Evolutionary conservation across 371 early-diverging fungal genomes (phyloP).

Genomic region (Capillidium heterosporum): DNA sequence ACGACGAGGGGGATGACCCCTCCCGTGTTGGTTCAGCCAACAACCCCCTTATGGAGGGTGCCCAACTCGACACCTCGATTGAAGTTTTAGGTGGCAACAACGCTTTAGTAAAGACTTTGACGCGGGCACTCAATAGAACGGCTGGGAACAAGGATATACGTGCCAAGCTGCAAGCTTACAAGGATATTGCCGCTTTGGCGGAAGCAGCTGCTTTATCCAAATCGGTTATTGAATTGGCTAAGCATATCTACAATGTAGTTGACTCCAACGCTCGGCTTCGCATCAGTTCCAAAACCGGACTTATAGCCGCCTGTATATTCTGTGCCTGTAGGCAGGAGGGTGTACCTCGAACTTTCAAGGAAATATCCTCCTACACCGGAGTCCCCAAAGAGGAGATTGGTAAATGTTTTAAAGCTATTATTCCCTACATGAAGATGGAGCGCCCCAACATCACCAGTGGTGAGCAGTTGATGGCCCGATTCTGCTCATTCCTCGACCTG

Average conservation of each 20-base stretch:
- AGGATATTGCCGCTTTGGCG: slow-evolving; percentile 81
- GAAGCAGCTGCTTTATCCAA: slow-evolving; percentile 78
- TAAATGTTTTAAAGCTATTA: too few relatives aligned
- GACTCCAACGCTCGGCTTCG: slow-evolving; percentile 81
- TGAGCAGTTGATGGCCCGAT: slow-evolving; percentile 63
- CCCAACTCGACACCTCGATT: slow-evolving; percentile 82
- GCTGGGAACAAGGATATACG: slow-evolving; percentile 55
- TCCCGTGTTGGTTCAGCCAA: slow-evolving; percentile 97
- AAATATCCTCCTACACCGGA: slow-evolving; percentile 85
- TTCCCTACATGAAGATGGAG: slow-evolving; percentile 64
- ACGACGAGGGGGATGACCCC: slow-evolving; percentile 93
- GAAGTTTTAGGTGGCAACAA: slow-evolving; percentile 61
- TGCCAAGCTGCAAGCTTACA: slow-evolving; percentile 74
- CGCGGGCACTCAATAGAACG: slow-evolving; percentile 55
- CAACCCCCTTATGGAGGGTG: slow-evolving; percentile 74
- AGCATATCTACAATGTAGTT: slow-evolving; percentile 81
- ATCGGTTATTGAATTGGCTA: slow-evolving; percentile 81
- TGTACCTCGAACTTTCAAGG: slow-evolving; percentile 93
- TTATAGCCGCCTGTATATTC: slow-evolving; percentile 95
- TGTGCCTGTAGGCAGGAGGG: slow-evolving; percentile 89
- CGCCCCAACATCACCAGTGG: slow-evolving; percentile 31
- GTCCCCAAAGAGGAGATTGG: slow-evolving; percentile 89
- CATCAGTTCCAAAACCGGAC: slow-evolving; percentile 70
- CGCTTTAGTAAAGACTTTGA: slow-evolving; percentile 48
- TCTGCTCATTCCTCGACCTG: slow-evolving; percentile 66